Percentiles rank a stretch among this genome's conserved stretches.
These are phyloP conservation scores for Fusarium sp. DNA, from an alignment of 2,329 filamentous ascomycete genomes.

Conservation along the genomic window DNA sequence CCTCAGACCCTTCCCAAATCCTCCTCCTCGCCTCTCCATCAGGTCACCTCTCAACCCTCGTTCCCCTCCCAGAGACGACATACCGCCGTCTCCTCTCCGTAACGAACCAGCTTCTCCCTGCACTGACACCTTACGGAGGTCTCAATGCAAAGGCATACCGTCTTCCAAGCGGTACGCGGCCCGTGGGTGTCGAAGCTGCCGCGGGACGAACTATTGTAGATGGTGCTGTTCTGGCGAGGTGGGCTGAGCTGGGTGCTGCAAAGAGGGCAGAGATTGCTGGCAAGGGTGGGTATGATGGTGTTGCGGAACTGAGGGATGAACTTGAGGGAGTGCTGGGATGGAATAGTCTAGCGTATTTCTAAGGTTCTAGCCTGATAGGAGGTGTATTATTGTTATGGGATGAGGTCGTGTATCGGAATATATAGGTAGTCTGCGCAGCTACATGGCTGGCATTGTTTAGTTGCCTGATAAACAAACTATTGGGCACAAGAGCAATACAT, in stretches of 20 bases:
- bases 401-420: background rate
- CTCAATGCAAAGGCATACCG: conserved; percentile 87
- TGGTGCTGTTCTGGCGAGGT: conserved; percentile 78
- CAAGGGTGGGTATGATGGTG: conserved; percentile 74
- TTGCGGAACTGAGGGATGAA: conserved; percentile 76
- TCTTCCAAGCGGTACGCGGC: conserved; percentile 55
- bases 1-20: conserved; percentile 49
- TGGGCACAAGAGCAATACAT: background rate
- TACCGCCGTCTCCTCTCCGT: conserved; percentile 88
- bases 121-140: conserved; percentile 79
- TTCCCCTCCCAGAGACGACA: conserved; percentile 78
- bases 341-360: conserved; percentile 70
- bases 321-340: conserved; percentile 72
- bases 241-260: conserved; percentile 79
- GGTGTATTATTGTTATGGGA: background rate
- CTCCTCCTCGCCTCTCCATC: conserved; percentile 80
- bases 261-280: conserved; percentile 78
- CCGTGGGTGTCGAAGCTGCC: conserved; percentile 66
- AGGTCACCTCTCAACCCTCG: conserved; percentile 80
- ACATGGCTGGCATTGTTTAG: background rate
- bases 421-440: background rate
- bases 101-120: conserved; percentile 80
- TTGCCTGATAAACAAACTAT: background rate
- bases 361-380: background rate
- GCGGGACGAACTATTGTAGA: conserved; percentile 79